These are phyloP conservation scores for Hanseniaspora thailandica DNA, from an alignment of 805 yeast genomes.

Conservation along the genomic window DNA sequence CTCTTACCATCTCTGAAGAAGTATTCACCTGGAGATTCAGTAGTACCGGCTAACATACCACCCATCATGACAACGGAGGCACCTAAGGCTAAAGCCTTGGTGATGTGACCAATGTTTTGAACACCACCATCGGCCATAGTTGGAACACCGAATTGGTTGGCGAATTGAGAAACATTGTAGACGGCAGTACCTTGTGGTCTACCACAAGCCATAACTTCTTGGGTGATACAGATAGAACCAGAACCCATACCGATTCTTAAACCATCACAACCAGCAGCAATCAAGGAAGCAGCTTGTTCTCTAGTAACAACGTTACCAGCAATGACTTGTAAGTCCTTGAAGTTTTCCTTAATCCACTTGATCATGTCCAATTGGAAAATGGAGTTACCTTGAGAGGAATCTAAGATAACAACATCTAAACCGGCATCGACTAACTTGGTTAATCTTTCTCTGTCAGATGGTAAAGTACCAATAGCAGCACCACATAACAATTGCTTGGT, in stretches of 20 bases:
- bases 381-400: slow-evolving; percentile 97
- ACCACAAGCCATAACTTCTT: slow-evolving; percentile 99
- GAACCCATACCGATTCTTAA: slow-evolving; percentile 99
- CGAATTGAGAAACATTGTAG: slow-evolving; percentile 83
- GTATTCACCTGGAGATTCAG: slow-evolving; percentile 97
- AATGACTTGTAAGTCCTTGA: slow-evolving; percentile 73
- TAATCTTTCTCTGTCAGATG: slow-evolving; percentile 78
- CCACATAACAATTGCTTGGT: slow-evolving; percentile 96
- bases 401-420: slow-evolving; percentile 87
- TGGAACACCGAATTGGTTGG: slow-evolving; percentile 92
- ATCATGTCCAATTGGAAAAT: slow-evolving; percentile 88
- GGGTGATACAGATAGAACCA: slow-evolving; percentile 97
- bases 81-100: slow-evolving; percentile 92
- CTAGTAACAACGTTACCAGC: slow-evolving; percentile 98
- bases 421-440: slow-evolving; percentile 84
- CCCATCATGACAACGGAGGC: slow-evolving; percentile 99
- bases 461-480: slow-evolving; percentile 95
- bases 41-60: slow-evolving; percentile 95
- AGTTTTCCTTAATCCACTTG: slow-evolving; percentile 72
- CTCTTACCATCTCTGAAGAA: slow-evolving; percentile 97
- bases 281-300: slow-evolving; percentile 94
- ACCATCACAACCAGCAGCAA: slow-evolving; percentile 94
- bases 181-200: slow-evolving; percentile 99
- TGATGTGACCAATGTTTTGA: slow-evolving; percentile 95
- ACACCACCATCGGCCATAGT: slow-evolving; percentile 99